Conservation (phyloP, 441 rosid species). For the Gossypium davidsonii region DNA sequence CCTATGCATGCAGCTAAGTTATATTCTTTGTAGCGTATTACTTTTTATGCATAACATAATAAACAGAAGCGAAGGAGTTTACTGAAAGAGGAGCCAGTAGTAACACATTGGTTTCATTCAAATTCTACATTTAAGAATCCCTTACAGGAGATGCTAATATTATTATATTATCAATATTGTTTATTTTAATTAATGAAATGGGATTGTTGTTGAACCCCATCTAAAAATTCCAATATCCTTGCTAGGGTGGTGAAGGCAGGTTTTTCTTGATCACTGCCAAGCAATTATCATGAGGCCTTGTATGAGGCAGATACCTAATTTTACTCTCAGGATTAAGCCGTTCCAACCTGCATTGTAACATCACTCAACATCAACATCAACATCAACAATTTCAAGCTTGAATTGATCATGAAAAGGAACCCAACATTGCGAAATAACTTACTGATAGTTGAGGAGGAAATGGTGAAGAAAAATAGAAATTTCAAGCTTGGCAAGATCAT, state of each 20-base stretch:
- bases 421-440: constrained; percentile 9
- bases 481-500: constrained; percentile 82
- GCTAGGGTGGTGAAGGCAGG: neutral
- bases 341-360: constrained; percentile 35
- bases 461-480: constrained; percentile 74
- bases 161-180: neutral
- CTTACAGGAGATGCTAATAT: neutral
- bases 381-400: neutral
- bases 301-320: constrained; percentile 52
- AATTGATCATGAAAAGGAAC: neutral
- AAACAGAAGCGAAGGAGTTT: neutral
- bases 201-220: neutral
- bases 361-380: neutral
- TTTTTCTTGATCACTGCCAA: constrained; percentile 44
- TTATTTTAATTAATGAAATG: too few relatives aligned
- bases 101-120: too few relatives aligned
- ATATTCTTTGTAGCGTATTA: neutral
- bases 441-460: constrained; percentile 67
- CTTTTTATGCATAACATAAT: neutral
- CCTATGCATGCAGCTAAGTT: too few relatives aligned
- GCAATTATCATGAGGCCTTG: constrained; percentile 78
- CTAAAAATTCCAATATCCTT: neutral
- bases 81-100: too few relatives aligned
- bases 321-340: constrained; percentile 42
- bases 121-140: neutral